phyloP scores from a whole-genome alignment of 495 filamentous ascomycete genomes.

The Talaromyces nanjingensis region DNA sequence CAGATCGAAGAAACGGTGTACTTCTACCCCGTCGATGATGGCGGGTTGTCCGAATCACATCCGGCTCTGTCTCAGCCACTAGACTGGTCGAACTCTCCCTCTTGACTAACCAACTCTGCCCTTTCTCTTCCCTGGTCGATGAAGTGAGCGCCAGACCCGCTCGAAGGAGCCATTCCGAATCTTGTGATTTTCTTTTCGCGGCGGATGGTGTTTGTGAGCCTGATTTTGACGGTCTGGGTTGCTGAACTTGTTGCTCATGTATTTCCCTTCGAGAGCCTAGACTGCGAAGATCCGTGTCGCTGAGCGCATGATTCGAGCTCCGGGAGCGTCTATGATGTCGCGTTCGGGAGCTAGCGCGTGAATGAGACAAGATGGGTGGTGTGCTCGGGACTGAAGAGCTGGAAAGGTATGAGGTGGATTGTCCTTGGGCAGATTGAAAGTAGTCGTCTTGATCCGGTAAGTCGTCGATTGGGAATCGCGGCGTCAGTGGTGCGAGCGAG shows the following conservation, averaged over 20 bases:
- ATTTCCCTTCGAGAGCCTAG: constrained; percentile 18
- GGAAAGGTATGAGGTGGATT: constrained; percentile 31
- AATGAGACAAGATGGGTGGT: constrained; percentile 41
- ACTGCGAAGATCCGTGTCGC: constrained; percentile 30
- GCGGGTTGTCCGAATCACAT: constrained; percentile 18
- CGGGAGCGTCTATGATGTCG: constrained; percentile 33
- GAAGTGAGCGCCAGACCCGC: constrained; percentile 65
- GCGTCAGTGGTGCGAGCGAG: constrained; percentile 59
- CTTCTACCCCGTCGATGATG: constrained; percentile 15
- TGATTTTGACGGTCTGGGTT: constrained; percentile 13
- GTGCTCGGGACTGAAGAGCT: constrained; percentile 39
- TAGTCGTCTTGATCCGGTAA: constrained; percentile 3
- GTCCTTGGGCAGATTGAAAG: neutral
- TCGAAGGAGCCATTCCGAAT: constrained; percentile 69
- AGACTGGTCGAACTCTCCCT: constrained; percentile 67
- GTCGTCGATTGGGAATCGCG: constrained; percentile 55
- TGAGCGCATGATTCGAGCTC: constrained; percentile 28
- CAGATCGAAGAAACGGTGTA: constrained; percentile 25
- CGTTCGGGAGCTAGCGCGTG: constrained; percentile 36
- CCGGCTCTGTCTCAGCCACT: constrained; percentile 37
- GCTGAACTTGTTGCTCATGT: constrained; percentile 16
- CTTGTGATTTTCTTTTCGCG: constrained; percentile 16
- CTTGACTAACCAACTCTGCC: constrained; percentile 70
- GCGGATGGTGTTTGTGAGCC: constrained; percentile 1
- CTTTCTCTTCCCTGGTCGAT: constrained; percentile 67